Conservation (phyloP, 192 early-diverging fungal genomes). For the Powellomyces hirtus region DNA sequence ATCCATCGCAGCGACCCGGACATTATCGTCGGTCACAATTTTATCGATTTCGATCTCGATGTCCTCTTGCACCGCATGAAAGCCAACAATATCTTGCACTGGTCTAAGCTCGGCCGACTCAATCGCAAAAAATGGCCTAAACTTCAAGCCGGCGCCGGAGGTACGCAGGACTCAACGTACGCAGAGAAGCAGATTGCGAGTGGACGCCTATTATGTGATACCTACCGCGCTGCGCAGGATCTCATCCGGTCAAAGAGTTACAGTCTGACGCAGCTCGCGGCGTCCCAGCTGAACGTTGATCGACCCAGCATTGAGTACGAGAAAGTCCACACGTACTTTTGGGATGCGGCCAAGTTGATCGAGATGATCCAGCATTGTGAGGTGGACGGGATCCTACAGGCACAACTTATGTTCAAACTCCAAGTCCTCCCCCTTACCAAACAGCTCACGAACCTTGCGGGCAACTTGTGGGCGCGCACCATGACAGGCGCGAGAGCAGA, state of each 20-base stretch:
- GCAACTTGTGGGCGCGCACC: slow-evolving; percentile 92
- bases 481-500: slow-evolving; percentile 88
- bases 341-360: slow-evolving; percentile 53
- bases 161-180: slow-evolving; percentile 73
- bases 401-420: slow-evolving; percentile 82
- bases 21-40: slow-evolving; percentile 93
- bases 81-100: slow-evolving; percentile 67
- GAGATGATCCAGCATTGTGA: slow-evolving; percentile 76
- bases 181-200: slow-evolving; percentile 73
- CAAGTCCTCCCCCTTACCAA: slow-evolving; percentile 88
- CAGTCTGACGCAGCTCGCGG: slow-evolving; percentile 73
- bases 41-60: slow-evolving; percentile 92
- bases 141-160: slow-evolving; percentile 76
- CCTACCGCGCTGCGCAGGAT: slow-evolving; percentile 82
- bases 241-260: slow-evolving; percentile 83
- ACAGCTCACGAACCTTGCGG: slow-evolving; percentile 89
- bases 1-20: slow-evolving; percentile 85
- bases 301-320: slow-evolving; percentile 85
- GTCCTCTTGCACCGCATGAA: slow-evolving; percentile 93
- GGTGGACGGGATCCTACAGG: slow-evolving; percentile 77
- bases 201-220: slow-evolving; percentile 92
- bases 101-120: slow-evolving; percentile 88
- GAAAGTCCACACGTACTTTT: slow-evolving; percentile 70
- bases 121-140: slow-evolving; percentile 80
- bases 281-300: slow-evolving; percentile 69